Evolutionary conservation across 306 rosid genomes (phyloP), one percentile per base, ranked within the genome.

Genomic region (Oxytropis ochrocephala): DNA sequence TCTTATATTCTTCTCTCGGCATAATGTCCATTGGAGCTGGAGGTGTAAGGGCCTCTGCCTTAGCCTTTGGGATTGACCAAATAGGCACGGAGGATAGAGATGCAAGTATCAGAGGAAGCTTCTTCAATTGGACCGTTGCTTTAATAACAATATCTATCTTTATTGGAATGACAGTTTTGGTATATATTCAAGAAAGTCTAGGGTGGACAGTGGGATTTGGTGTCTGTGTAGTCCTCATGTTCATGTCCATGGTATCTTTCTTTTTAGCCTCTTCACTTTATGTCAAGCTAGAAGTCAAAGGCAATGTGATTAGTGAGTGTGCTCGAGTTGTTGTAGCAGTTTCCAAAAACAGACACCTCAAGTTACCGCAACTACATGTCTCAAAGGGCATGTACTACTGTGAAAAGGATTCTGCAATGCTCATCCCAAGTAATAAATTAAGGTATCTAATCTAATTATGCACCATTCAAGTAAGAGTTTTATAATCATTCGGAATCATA

Each of bases 41-140:
- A 38, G 53, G 64, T 50, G 53, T 69, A 69, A 69, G 74, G 38
- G 64, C 74, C n/a, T 69, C 74, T 24, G 53, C 74, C 41, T 38
- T 53, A 39, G 64, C 74, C 74, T 69, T 53, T 53, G 52, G 41
- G 8, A 27, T 69, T 5, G 53, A 69, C 24, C 64, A 69, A 39
- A 14, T 69, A 69, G 6, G 2, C 59, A 48, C 2, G 18, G 50
- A 49, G 44, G 52, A 68, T 11, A 68, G 44, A 38, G 41, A 69
- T 8, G 16, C 0, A n/a, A 41, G 74, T 11, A 13, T 41, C 53
- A n/a, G 14, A 39, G 56, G 46, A 0, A 16, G 42, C 14, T 53
- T 53, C 74, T 21, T 69, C 21, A 53, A 7, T 30, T 53, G 42
- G 74, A 38, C 1, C 30, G 54, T n/a, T 39, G 74, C 42, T 38